Evolutionary conservation across 331 rosid genomes (phyloP), one percentile per base, ranked within the genome.

Genomic region (Pyracantha coccinea): DNA sequence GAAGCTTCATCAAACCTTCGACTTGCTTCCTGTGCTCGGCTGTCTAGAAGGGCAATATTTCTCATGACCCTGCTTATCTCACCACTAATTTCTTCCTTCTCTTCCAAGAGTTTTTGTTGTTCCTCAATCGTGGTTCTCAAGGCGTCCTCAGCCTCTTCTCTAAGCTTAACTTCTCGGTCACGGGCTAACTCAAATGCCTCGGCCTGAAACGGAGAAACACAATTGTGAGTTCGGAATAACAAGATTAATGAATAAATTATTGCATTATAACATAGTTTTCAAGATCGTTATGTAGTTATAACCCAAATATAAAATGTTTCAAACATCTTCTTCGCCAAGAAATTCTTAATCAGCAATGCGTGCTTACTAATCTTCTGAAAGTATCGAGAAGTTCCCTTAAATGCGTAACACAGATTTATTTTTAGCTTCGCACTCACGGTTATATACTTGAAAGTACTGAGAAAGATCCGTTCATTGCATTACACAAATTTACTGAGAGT

Each of bases 41-140:
- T 89, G 77, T 89, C 96, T 71, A 89, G 83, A 61, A 89, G 90
- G 47, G 93, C 86, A 75, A 88, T 78, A 83, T 73, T 91, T 85
- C 88, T 89, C 90, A 80, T 77, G 72, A 94, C 86, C 79, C 80
- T 89, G 78, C 78, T 86, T 20, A 91, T 81, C 75, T 89, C 81
- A 44, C 65, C 61, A 23, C 80, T 74, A 64, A 88, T 71, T 79
- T 84, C 75, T 61, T 84, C 92, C 68, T 77, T 91, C 76, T 88
- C 88, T 72, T 77, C 82, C 75, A 89, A 75, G 61, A 87, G 75
- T 72, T 81, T 88, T 76, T 87, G 88, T 80, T 85, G 90, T 74
- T 91, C 92, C 73, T 77, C 75, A 24, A 89, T 38, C 10, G 85
- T 80, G 68, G 76, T 67, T 75, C 78, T 84, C 64, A 89, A 74